Evolutionary conservation across 179 eudicot species (phyloP).

Genomic region (Camellia oleifera): DNA sequence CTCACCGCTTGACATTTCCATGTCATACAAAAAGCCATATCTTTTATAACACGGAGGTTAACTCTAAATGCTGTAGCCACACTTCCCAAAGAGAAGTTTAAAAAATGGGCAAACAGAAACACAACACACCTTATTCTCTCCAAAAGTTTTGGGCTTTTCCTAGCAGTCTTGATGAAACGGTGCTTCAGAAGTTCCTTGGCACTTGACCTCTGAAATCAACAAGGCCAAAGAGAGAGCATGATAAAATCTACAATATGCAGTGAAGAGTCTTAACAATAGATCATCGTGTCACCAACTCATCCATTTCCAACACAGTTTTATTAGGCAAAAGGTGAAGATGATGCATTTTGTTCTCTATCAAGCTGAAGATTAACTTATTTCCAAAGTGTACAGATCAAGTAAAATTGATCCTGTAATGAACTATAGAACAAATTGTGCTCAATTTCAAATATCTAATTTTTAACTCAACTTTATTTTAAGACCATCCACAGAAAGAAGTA

Average conservation of each 20-base stretch:
- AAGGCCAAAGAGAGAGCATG: constrained; percentile 4
- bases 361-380: neutral
- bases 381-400: neutral
- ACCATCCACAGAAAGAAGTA: no score
- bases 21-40: constrained; percentile 3
- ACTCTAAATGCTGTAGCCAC: neutral
- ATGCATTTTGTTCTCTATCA: neutral
- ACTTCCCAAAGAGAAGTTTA: neutral
- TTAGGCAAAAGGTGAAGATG: neutral
- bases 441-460: no score
- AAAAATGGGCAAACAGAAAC: constrained; percentile 1
- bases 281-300: neutral
- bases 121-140: constrained; percentile 81
- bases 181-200: constrained; percentile 92
- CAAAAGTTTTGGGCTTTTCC: constrained; percentile 82
- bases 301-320: neutral
- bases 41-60: neutral
- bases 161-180: constrained; percentile 76
- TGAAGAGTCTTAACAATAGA: neutral
- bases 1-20: neutral
- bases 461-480: no score
- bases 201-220: constrained; percentile 74
- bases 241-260: constrained; percentile 11
- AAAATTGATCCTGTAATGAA: neutral
- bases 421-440: no score